These are phyloP conservation scores for Mucor velutinosus DNA, from an alignment of 371 early-diverging fungal species.

Conservation along the genomic window DNA sequence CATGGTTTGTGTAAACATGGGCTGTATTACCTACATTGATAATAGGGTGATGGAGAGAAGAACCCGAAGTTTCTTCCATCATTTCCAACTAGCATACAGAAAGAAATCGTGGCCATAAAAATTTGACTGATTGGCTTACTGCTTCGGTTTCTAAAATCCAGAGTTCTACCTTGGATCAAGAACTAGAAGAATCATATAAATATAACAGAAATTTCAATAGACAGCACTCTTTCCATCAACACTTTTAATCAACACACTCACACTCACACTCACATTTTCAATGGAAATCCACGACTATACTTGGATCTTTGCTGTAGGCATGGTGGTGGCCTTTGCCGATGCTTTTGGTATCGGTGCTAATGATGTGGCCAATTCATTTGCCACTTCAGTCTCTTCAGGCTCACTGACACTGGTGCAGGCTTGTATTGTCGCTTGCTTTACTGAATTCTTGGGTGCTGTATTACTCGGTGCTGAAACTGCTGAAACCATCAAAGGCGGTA, in stretches of 20 bases:
- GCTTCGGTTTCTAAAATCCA: not conserved
- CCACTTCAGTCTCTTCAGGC: slow-evolving; percentile 86
- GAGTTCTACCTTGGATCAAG: not conserved
- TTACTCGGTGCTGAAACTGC: slow-evolving; percentile 77
- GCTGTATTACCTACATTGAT: not conserved
- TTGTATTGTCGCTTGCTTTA: slow-evolving; percentile 78
- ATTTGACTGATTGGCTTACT: slow-evolving; percentile 11
- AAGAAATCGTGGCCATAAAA: slow-evolving; percentile 9
- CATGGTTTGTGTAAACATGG: not conserved
- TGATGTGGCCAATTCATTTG: slow-evolving; percentile 90
- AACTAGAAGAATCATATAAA: slow-evolving; percentile 9
- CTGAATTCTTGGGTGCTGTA: slow-evolving; percentile 85
- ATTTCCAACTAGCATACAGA: not conserved
- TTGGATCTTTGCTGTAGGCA: slow-evolving; percentile 75
- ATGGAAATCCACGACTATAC: slow-evolving; percentile 53
- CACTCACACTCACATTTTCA: not conserved
- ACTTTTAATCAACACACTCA: not conserved
- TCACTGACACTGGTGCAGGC: slow-evolving; percentile 78
- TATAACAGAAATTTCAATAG: not conserved
- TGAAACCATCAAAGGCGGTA: slow-evolving; percentile 78
- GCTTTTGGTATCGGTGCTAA: slow-evolving; percentile 82
- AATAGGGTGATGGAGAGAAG: not conserved
- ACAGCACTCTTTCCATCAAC: not conserved
- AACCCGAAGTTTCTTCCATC: slow-evolving; percentile 14
- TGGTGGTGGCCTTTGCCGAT: slow-evolving; percentile 69